Base-by-base conservation (phyloP, 2,329 filamentous ascomycete species). In the Verticillium isaacii region DNA sequence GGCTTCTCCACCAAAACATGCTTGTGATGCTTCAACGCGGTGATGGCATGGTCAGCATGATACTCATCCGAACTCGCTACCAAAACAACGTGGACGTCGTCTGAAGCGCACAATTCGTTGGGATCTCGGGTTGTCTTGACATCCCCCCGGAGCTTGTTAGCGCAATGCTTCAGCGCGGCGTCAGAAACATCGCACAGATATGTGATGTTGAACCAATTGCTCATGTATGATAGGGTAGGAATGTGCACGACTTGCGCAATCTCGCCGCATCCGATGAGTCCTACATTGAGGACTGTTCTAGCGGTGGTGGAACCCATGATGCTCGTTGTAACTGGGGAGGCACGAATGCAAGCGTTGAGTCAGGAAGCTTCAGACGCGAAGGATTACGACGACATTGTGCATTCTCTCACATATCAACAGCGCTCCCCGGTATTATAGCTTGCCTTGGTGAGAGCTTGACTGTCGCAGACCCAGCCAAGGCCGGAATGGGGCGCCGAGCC, bases 1-100 rank as follows among this genome's bases (percentile, higher is more conserved):
- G 84, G 84, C 61, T 85, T 84, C 68, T 87, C 83, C 32, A 87
- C 72, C 65, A 87, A 77, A 56, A 83, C 82, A 63, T 81, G 72
- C 68, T 87, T 87, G 50, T 77, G 78, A 17, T 77, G 69, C 61
- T 78, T 63, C 3, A 87, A 71, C 1, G 82, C 81, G 2, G 75
- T 68, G 54, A 85, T 72, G 32, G 78, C 76, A 65, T 82, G 77
- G 12, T 71, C 62, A 32, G 77, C 77, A 70, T 86, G 84, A 65
- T 75, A 81, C 61, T 82, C 81, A 66, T 85, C 80, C n/a, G 77
- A 73, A 39, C 73, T 81, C 25, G 75, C 73, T 60, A 85, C 73
- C 68, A 85, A 77, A 59, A 86, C 80, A 8, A 84, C 69, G 62
- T 85, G 77, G 32, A 82, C 75, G 7, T 77, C 69, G 0, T 71